Evolutionary conservation across 2,329 filamentous ascomycete genomes (phyloP), one percentile per base, ranked within the genome.

Genomic region (Thermochaetoides dissita): DNA sequence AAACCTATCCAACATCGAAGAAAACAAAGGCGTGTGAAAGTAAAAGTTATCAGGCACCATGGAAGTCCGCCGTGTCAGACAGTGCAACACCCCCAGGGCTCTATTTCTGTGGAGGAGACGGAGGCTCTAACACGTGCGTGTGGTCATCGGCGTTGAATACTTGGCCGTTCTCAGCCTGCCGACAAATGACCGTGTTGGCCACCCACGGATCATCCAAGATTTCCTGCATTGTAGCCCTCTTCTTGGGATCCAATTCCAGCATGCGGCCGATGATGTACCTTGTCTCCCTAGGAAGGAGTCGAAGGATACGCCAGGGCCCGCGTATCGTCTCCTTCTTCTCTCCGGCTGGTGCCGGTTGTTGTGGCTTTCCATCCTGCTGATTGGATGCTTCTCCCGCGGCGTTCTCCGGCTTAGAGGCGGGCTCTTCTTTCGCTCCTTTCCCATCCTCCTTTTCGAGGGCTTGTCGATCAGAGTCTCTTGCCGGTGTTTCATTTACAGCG

Each of bases 151-250:
- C 84, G 38, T 73, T 77, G 45, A 85, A 67, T 10, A 94, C 74
- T 38, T 72, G 68, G 1, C 87, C 86, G 2, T 76, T 78, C 41
- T 83, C 71, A 5, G 17, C 17, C 57, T 94, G 89, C 49, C 80
- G 72, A 60, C 91, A 98, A 35, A 94, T 86, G 12, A 82, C 69
- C 30, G 84, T 85, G 53, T 81, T 79, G 38, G 79, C 76, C n/a
- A 96, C 78, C 91, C 91, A 98, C 10, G 81, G 79, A 57, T 98
- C 89, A 17, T 79, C 74, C 40, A 95, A 63, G 11, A 98, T 84
- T 55, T 98, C 87, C 24, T 81, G 71, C 67, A 98, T 81, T 3
- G 75, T 84, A 3, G 87, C 89, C 43, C 91, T 76, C 50, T 82
- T 81, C 56, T 76, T 81, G 0, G 88, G 86, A 54, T 94, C 78